phyloP scores from a whole-genome alignment of 2,329 filamentous ascomycete species.

The Lasiodiplodia citricola region DNA sequence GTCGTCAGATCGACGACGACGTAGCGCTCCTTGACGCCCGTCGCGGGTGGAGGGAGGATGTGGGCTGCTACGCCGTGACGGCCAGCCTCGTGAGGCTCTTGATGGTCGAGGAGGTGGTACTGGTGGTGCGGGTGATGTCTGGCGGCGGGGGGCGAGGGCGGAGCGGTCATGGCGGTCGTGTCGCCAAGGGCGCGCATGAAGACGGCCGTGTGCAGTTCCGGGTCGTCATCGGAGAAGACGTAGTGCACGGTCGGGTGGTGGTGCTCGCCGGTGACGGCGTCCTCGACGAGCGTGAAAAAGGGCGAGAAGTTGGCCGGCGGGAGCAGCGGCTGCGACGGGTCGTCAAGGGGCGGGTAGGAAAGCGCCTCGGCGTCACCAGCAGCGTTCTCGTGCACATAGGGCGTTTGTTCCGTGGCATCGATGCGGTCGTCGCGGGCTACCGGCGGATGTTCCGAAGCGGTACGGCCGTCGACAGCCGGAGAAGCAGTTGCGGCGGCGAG shows the following conservation, averaged over 20 bases:
- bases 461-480: background rate
- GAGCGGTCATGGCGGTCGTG: constrained; percentile 42
- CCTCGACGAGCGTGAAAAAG: constrained; percentile 85
- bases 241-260: constrained; percentile 89
- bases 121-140: constrained; percentile 40
- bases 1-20: constrained; percentile 60
- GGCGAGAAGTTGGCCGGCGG: constrained; percentile 64
- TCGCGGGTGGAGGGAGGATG: constrained; percentile 53
- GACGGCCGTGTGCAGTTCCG: constrained; percentile 73
- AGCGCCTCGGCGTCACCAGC: constrained; percentile 20
- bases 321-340: constrained; percentile 8
- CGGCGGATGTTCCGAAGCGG: background rate
- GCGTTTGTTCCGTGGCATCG: background rate
- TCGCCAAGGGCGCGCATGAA: constrained; percentile 61
- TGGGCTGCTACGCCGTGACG: constrained; percentile 29
- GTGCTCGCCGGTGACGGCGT: constrained; percentile 73
- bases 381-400: background rate
- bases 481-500: background rate
- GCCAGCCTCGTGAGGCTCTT: constrained; percentile 23
- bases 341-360: constrained; percentile 9
- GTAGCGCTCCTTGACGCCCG: constrained; percentile 60
- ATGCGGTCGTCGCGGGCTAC: background rate
- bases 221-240: constrained; percentile 90
- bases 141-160: constrained; percentile 31
- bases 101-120: constrained; percentile 35